Base-by-base conservation (phyloP, 805 yeast species). In the Hanseniaspora valbyensis region DNA sequence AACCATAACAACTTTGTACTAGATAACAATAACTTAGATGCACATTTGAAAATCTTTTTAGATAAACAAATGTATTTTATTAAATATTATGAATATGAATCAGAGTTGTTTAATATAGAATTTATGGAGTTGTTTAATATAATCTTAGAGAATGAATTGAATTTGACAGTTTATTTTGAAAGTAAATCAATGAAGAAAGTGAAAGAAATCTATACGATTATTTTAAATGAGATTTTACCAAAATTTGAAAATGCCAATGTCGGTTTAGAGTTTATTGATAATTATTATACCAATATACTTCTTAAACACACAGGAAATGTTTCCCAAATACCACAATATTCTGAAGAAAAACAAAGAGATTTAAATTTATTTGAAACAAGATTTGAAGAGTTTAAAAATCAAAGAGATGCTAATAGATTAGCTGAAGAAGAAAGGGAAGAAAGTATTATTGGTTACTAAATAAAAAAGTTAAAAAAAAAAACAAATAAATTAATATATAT, bases 41-140 rank as follows among this genome's bases (percentile, higher is more conserved):
- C 44, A 8, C 50, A 45, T 38, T 33, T 45, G 18, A 45, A 41
- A 39, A 45, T 30, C 4, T 38, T 45, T 25, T 38, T 45, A 25
- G 50, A 45, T 13, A 38, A 40, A 25, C 33, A 21, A 26, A 7
- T 45, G 18, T 18, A 22, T 6, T 45, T 38, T 33, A 19, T 45
- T 9, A 38, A 30, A 14, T 45, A 24, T 19, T 21, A 16, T 33
- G 43, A 25, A 25, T 45, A 30, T 19, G 44, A 45, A 19, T 39
- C 43, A 5, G 39, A 38, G 22, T 29, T 19, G 4, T 29, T 45
- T 26, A 45, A 45, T 32, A 21, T 30, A 12, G 50, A 45, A 14
- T 45, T 45, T 21, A 26, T 45, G 12, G 21, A 45, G 2, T 34
- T 38, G 19, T 45, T 45, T 26, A 39, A 45, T n/a, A 39, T 10